Evolutionary conservation across 192 early-diverging fungal species (phyloP), one percentile per base, ranked within the genome.

Genomic region (Coemansia nantahalensis): DNA sequence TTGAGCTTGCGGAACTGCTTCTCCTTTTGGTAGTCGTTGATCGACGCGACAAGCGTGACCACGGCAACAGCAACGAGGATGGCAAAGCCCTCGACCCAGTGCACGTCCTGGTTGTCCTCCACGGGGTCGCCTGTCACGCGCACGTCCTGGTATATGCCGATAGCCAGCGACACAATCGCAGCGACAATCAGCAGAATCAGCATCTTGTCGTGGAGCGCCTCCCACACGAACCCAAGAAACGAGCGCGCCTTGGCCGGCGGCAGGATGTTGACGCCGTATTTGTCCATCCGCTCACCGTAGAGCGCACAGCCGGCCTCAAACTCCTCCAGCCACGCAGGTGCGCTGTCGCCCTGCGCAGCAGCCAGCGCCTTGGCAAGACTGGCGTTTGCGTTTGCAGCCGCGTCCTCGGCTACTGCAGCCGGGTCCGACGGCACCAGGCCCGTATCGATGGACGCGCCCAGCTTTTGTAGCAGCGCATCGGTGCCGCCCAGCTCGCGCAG

Each of bases 11-110:
- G 80, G 71, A 93, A 93, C 71, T 93, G 90, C 37, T 80, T 79
- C 62, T 91, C 89, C 71, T 93, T 93, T 48, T 91, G 88, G 41
- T 77, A 91, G 67, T 93, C 89, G 48, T 93, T 93, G 48, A 90
- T 59, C 48, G 84, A 85, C 9, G 86, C 85, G 23, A 88, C 86
- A 12, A 84, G 50, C 11, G 90, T 81, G 8, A 92, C 89, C n/a
- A 92, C 83, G 8, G 85, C 34, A 34, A 92, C 81, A 17, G 90
- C 89, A 1, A 87, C 81, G 43, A 93, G 78, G 42, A 91, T 93
- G 8, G 88, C 88, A 24, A 89, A 86, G 19, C 91, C 90, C 52
- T 91, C 90, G 17, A 93, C 86, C 90, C 90, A 93, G 39, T 86
- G 80, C 24, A 89, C 80, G 19, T 74, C 36, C 26, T 80, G 62